Conservation (phyloP, 345 rosid genomes). For the Linum lewisii region DNA sequence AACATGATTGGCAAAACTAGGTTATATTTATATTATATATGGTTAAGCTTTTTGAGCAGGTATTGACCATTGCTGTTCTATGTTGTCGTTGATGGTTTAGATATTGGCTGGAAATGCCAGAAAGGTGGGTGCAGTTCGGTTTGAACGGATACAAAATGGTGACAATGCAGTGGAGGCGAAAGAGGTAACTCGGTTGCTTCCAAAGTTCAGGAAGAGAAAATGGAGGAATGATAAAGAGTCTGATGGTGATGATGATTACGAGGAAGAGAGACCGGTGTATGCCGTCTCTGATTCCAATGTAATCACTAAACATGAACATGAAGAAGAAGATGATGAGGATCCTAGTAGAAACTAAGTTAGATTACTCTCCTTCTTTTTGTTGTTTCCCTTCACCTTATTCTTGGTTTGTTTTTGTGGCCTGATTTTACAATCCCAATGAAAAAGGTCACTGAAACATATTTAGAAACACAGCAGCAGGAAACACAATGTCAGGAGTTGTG, state of each 20-base stretch:
- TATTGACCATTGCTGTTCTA: constrained; percentile 5
- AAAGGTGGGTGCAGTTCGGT: constrained; percentile 86
- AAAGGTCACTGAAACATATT: not conserved
- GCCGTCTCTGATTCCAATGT: constrained; percentile 35
- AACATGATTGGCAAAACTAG: not conserved
- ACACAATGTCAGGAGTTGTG: constrained; percentile 12
- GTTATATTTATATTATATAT: no score
- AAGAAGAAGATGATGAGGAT: constrained; percentile 20
- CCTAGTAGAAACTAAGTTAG: constrained; percentile 18
- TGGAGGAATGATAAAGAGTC: constrained; percentile 59
- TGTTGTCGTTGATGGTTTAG: constrained; percentile 29
- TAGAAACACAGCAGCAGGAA: constrained; percentile 16
- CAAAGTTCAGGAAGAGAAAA: constrained; percentile 69
- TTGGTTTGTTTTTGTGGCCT: not conserved
- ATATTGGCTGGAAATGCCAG: constrained; percentile 93
- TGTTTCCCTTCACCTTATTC: not conserved
- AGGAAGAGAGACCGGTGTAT: constrained; percentile 33
- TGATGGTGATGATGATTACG: constrained; percentile 8
- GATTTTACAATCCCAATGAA: constrained; percentile 18
- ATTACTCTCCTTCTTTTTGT: constrained; percentile 8
- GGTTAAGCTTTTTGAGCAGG: not conserved
- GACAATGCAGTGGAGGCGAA: constrained; percentile 43
- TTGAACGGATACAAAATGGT: constrained; percentile 54
- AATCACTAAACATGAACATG: constrained; percentile 30
- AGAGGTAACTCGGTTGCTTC: constrained; percentile 60